These are phyloP conservation scores for Diaporthe ilicicola DNA, from an alignment of 2,329 filamentous ascomycete genomes.

Conservation along the genomic window DNA sequence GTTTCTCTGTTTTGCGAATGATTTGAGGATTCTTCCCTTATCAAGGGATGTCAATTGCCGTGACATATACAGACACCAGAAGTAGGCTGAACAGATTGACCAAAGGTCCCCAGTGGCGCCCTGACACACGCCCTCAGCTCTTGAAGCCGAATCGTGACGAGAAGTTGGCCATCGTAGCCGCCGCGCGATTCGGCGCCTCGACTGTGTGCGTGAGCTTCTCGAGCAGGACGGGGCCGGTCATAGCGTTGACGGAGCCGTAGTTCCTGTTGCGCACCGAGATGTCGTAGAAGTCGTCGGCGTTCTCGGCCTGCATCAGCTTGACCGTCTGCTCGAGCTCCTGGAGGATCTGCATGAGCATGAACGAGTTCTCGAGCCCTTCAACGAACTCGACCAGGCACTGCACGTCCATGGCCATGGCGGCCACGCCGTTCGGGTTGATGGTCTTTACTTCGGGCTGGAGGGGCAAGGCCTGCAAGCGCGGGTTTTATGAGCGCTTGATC, in stretches of 20 bases:
- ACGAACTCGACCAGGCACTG: constrained; percentile 88
- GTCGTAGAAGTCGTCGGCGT: constrained; percentile 97
- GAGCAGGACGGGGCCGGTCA: constrained; percentile 87
- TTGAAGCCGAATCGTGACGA: constrained; percentile 79
- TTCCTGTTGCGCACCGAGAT: constrained; percentile 89
- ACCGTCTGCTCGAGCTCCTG: constrained; percentile 96
- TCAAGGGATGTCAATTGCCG: constrained; percentile 16
- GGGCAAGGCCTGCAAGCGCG: constrained; percentile 69
- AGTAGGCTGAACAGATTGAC: background rate
- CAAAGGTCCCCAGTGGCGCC: background rate
- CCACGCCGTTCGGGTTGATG: constrained; percentile 88
- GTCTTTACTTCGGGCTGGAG: constrained; percentile 80
- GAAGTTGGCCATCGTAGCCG: constrained; percentile 74
- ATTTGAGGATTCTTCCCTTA: background rate
- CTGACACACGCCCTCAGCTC: constrained; percentile 31
- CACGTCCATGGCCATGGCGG: constrained; percentile 83
- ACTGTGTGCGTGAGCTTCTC: constrained; percentile 81
- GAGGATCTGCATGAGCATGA: constrained; percentile 87
- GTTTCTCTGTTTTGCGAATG: background rate
- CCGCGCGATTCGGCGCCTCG: constrained; percentile 64
- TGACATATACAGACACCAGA: background rate
- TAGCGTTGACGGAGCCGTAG: constrained; percentile 89
- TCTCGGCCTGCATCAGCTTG: constrained; percentile 84
- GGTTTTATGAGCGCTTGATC: constrained; percentile 29
- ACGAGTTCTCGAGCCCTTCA: constrained; percentile 80